Conservation (phyloP, 441 rosid species). For the Gossypium lobatum region DNA sequence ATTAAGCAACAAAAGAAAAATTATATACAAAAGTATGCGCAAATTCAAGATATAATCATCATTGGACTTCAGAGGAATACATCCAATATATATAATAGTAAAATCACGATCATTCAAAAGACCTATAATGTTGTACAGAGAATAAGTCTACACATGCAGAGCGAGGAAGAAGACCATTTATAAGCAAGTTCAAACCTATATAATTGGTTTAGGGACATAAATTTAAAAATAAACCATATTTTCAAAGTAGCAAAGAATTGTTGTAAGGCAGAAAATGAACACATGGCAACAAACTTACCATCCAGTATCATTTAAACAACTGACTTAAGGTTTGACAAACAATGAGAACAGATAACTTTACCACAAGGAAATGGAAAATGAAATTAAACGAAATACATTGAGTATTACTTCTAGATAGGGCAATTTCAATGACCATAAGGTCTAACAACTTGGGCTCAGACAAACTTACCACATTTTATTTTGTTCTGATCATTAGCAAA, state of each 20-base stretch:
- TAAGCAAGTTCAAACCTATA: background rate
- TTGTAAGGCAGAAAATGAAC: conserved; percentile 9
- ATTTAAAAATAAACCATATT: background rate
- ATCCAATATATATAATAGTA: background rate
- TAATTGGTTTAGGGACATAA: background rate
- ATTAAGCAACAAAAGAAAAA: background rate
- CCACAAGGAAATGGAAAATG: background rate
- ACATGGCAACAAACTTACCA: conserved; percentile 2
- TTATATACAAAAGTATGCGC: background rate
- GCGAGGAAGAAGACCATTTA: background rate
- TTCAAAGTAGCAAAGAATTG: background rate
- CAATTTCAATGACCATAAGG: background rate
- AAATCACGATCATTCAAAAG: background rate
- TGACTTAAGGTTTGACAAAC: background rate
- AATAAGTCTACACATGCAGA: background rate
- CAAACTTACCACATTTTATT: conserved; percentile 12
- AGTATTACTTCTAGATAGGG: conserved; percentile 19
- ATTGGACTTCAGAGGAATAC: background rate
- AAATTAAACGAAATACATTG: background rate
- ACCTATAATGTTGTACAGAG: background rate
- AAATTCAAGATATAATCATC: background rate
- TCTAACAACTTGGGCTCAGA: background rate
- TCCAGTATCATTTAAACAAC: background rate
- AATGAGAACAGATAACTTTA: background rate
- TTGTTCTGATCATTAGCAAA: conserved; percentile 10